Evolutionary conservation across 169 alveolate species (phyloP), one percentile per base, ranked within the genome.

Genomic region (Plasmodium falciparum): DNA sequence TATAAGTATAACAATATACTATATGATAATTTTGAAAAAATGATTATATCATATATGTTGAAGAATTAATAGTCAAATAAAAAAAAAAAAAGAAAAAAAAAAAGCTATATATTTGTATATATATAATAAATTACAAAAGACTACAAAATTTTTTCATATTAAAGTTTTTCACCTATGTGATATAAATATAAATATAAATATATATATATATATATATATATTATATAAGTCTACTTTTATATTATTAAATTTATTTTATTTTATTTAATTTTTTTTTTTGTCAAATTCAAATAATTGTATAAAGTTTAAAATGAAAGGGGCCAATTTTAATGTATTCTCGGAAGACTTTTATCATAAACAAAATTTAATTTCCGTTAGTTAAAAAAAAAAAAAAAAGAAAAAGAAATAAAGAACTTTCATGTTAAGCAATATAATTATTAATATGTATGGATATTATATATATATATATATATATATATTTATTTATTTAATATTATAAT

Each of bases 341-440:
- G 88, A 74, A 74, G 39, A 50, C 3, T 74, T 74, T 61, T 74
- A 12, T 49, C 52, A 74, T 43, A 74, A 61, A 43, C 69, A 58
- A 15, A 74, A 61, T 63, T 39, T 33, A 74, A 11, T 26, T 50
- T 61, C 88, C 11, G 88, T 74, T 20, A 74, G 56, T 26, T 13
- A 9, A 73, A 58, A 24, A 72, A 72, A 50, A 72, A 66, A 0
- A 15, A 39, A 47, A 45, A 8, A 67, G 20, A 7, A 39, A 45
- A 22, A 69, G 6, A 39, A n/a, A 56, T 15, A 56, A 22, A 15
- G 11, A 56, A 56, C 9, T n/a, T 56, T 56, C 45, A 33, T 33
- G 5, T 56, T 56, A 11, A 56, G 2, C 15, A 65, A 24, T 65
- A 65, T 24, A 65, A 2, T 15, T 22, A 69, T 33, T 15, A 24